These are phyloP conservation scores for Clohesyomyces aquaticus DNA, from an alignment of 495 filamentous ascomycete genomes.

Conservation along the genomic window DNA sequence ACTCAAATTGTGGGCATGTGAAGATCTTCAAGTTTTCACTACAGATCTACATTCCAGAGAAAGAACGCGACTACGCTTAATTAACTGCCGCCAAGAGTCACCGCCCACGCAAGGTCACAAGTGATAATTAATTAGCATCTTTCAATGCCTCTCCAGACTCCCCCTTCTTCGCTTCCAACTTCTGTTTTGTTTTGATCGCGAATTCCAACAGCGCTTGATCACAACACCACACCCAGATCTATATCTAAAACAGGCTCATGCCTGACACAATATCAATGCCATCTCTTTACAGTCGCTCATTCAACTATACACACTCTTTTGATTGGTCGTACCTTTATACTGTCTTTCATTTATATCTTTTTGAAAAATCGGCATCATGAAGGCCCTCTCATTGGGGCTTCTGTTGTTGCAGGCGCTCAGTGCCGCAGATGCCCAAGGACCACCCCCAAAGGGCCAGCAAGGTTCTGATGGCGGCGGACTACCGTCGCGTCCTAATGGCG, in stretches of 20 bases:
- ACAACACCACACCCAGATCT: constrained; percentile 6
- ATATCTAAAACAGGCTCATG: constrained; percentile 17
- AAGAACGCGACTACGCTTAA: too few species aligned
- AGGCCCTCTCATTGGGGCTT: constrained; percentile 4
- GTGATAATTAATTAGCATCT: too few species aligned
- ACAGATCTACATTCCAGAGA: background rate
- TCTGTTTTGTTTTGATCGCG: constrained; percentile 23
- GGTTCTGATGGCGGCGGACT: background rate
- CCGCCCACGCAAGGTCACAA: too few species aligned
- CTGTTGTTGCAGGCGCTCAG: constrained; percentile 12
- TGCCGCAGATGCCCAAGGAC: background rate
- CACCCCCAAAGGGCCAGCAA: background rate
- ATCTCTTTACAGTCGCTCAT: constrained; percentile 25
- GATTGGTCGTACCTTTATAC: constrained; percentile 11
- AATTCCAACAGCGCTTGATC: background rate
- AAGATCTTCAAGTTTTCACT: too few species aligned
- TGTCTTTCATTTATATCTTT: constrained; percentile 16
- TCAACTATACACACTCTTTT: constrained; percentile 18
- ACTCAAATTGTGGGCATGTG: too few species aligned
- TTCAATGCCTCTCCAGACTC: too few species aligned
- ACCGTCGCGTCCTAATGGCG: background rate
- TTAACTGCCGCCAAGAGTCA: too few species aligned
- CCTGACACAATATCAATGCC: constrained; percentile 17
- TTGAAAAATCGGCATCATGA: constrained; percentile 11
- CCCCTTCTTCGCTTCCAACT: too few species aligned